A percentile compares a stretch with the other conserved stretches of the same genome.
Conservation (phyloP, 441 rosid genomes). For the Mallotus repandus region DNA sequence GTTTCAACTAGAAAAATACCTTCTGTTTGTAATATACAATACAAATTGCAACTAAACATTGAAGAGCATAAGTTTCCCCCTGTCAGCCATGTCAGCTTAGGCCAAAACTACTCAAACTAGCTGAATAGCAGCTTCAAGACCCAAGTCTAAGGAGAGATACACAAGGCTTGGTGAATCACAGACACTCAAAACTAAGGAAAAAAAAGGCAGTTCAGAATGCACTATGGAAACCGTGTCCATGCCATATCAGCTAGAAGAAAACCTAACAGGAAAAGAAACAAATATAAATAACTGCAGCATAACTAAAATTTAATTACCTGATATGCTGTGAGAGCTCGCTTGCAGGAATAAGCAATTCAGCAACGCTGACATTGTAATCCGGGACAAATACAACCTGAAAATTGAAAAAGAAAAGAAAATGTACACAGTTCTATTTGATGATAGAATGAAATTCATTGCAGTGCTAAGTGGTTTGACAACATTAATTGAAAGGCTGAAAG, state of each 20-base stretch:
- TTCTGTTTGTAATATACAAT: background rate
- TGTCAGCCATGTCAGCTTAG: background rate
- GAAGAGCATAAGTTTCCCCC: background rate
- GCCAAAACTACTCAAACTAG: slow-evolving; percentile 1
- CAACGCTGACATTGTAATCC: slow-evolving; percentile 95
- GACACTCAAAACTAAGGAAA: background rate
- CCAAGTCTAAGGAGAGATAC: background rate
- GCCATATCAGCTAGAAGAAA: slow-evolving; percentile 1
- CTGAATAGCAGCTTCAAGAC: background rate
- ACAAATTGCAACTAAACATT: background rate
- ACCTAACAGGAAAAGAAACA: background rate
- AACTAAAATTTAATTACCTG: slow-evolving; percentile 53
- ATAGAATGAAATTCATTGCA: background rate
- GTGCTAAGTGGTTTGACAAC: background rate
- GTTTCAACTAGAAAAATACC: too few species aligned
- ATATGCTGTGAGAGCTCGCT: slow-evolving; percentile 98
- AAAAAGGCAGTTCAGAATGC: background rate
- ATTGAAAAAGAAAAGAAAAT: slow-evolving; percentile 8
- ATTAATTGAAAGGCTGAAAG: background rate
- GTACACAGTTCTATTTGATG: background rate
- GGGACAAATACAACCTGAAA: slow-evolving; percentile 86
- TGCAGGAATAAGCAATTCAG: slow-evolving; percentile 93
- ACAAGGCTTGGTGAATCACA: background rate
- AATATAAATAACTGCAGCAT: background rate
- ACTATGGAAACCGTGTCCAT: background rate